Conservation (phyloP, 768 basidiomycete species). For the Russula foetens region DNA sequence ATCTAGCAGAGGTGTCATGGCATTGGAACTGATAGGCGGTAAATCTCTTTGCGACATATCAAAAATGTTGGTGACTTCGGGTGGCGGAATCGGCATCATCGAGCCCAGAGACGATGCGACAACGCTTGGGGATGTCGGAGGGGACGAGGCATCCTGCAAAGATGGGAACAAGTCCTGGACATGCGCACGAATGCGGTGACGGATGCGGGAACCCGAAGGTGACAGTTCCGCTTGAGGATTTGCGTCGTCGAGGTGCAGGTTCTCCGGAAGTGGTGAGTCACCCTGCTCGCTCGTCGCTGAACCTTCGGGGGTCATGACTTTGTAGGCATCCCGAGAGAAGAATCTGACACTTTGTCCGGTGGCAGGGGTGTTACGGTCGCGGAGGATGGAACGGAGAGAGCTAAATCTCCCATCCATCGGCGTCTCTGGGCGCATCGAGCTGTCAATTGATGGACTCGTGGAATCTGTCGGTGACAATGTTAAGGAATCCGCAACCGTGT, state of each 20-base stretch:
- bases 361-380: conserved; percentile 61
- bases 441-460: conserved; percentile 22
- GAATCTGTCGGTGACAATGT: conserved; percentile 24
- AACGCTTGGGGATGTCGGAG: conserved; percentile 17
- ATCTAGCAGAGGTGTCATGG: conserved; percentile 27
- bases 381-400: conserved; percentile 65
- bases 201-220: conserved; percentile 12
- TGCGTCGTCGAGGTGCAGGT: conserved; percentile 24
- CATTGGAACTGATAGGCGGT: conserved; percentile 34
- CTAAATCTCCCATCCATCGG: conserved; percentile 33
- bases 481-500: conserved; percentile 25
- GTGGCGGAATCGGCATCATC: conserved; percentile 35
- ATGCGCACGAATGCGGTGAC: conserved; percentile 7
- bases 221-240: conserved; percentile 22
- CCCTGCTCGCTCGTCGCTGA: conserved; percentile 37
- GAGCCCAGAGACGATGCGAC: conserved; percentile 21
- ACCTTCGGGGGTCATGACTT: conserved; percentile 55
- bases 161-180: conserved; percentile 19
- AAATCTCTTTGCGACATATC: conserved; percentile 51
- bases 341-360: conserved; percentile 77
- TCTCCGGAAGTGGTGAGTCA: conserved; percentile 24
- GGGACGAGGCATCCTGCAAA: conserved; percentile 13
- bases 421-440: conserved; percentile 23
- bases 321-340: conserved; percentile 63
- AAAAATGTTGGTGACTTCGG: conserved; percentile 45